These are phyloP conservation scores for Schwanniomyces occidentalis DNA, from an alignment of 805 yeast genomes.

Conservation along the genomic window DNA sequence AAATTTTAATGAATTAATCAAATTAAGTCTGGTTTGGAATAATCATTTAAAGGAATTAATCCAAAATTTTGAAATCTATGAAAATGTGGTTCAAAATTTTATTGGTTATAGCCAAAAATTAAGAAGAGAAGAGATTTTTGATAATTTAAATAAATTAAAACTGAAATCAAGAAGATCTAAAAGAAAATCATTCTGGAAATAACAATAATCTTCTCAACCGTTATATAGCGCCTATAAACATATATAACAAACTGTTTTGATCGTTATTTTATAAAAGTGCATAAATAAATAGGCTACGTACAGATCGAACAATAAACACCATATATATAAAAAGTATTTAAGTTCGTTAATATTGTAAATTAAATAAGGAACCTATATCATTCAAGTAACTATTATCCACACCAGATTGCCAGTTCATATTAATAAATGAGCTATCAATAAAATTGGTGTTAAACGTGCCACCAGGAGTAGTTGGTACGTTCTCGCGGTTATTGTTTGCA, in stretches of 20 bases:
- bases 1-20: conserved; percentile 26
- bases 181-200: conserved; percentile 13
- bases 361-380: conserved; percentile 30
- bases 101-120: conserved; percentile 88
- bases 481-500: conserved; percentile 1
- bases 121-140: conserved; percentile 50
- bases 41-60: conserved; percentile 48
- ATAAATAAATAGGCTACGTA: background rate
- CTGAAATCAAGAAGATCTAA: conserved; percentile 16
- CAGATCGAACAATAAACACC: background rate
- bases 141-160: conserved; percentile 30
- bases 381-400: conserved; percentile 23
- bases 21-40: conserved; percentile 50
- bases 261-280: background rate
- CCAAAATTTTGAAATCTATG: conserved; percentile 74
- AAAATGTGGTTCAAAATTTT: conserved; percentile 83
- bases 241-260: background rate
- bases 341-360: conserved; percentile 11
- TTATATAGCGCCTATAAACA: no score
- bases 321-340: background rate
- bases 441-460: conserved; percentile 37
- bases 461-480: conserved; percentile 15
- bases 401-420: conserved; percentile 43
- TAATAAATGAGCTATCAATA: conserved; percentile 41
- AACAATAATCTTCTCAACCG: no score